phyloP scores from a whole-genome alignment of 2,329 filamentous ascomycete species.

The Bisporella sp. region DNA sequence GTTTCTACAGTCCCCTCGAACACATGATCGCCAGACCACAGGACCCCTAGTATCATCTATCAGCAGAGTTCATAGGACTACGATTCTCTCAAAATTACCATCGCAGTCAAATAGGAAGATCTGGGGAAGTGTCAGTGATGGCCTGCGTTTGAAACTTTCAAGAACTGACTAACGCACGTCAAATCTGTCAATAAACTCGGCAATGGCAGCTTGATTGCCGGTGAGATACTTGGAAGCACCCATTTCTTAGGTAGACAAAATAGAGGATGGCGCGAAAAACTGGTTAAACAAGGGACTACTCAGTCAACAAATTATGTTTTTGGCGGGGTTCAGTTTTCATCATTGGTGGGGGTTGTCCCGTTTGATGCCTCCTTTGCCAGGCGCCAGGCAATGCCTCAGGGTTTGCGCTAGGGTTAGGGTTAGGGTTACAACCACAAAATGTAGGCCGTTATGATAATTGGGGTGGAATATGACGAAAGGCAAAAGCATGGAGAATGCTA shows the following conservation, averaged over 20 bases:
- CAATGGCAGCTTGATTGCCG: slow-evolving; percentile 69
- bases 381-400: no score
- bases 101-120: slow-evolving; percentile 96
- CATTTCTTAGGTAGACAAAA: neutral
- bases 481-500: no score
- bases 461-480: no score
- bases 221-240: slow-evolving; percentile 58
- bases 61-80: slow-evolving; percentile 5
- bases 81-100: slow-evolving; percentile 48
- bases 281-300: no score
- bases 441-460: no score
- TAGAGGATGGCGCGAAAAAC: no score
- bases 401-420: no score
- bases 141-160: slow-evolving; percentile 1
- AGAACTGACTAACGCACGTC: slow-evolving; percentile 60
- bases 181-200: slow-evolving; percentile 81
- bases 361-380: no score
- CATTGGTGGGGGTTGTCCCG: no score
- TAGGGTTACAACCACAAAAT: no score
- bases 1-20: slow-evolving; percentile 84
- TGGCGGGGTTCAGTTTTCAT: no score
- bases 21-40: slow-evolving; percentile 92
- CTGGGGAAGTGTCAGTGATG: slow-evolving; percentile 37
- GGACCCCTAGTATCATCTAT: slow-evolving; percentile 56
- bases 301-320: no score